Conservation (phyloP, 192 early-diverging fungal species). For the Backusella westeae region DNA sequence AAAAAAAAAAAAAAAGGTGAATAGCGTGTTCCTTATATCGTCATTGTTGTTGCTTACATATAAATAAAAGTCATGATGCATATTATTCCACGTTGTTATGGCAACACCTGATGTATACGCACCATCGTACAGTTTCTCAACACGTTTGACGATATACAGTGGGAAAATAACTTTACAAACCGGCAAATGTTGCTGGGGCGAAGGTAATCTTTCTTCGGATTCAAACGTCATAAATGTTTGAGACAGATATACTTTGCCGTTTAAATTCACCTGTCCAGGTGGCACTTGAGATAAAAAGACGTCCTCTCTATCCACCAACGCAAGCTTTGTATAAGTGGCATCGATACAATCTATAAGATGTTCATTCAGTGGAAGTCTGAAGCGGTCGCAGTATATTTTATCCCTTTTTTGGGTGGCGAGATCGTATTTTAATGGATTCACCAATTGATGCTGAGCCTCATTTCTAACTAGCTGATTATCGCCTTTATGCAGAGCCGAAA, state of each 20-base stretch:
- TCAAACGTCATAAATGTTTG: conserved; percentile 85
- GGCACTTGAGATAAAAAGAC: neutral
- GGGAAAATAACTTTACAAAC: conserved; percentile 81
- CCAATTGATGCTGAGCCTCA: conserved; percentile 28
- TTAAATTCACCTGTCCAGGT: neutral
- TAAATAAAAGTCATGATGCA: conserved; percentile 83
- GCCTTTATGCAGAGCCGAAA: neutral
- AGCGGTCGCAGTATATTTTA: conserved; percentile 67
- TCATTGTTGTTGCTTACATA: conserved; percentile 10
- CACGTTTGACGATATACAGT: conserved; percentile 86
- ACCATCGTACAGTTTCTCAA: conserved; percentile 80
- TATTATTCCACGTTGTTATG: conserved; percentile 90
- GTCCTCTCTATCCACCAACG: neutral
- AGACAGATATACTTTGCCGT: conserved; percentile 82
- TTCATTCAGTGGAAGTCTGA: conserved; percentile 78
- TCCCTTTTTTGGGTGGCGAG: conserved; percentile 79
- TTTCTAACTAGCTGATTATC: neutral
- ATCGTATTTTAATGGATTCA: conserved; percentile 53
- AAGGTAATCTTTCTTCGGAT: conserved; percentile 60
- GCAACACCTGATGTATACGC: conserved; percentile 67
- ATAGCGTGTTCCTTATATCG: neutral
- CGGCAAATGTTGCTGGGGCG: conserved; percentile 30
- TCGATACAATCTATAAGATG: conserved; percentile 65
- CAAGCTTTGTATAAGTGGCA: conserved; percentile 14
- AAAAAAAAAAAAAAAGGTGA: too few species aligned